Evolutionary conservation across 1,284 basidiomycete species (phyloP).

Genomic region (Ganoderma lucidum): DNA sequence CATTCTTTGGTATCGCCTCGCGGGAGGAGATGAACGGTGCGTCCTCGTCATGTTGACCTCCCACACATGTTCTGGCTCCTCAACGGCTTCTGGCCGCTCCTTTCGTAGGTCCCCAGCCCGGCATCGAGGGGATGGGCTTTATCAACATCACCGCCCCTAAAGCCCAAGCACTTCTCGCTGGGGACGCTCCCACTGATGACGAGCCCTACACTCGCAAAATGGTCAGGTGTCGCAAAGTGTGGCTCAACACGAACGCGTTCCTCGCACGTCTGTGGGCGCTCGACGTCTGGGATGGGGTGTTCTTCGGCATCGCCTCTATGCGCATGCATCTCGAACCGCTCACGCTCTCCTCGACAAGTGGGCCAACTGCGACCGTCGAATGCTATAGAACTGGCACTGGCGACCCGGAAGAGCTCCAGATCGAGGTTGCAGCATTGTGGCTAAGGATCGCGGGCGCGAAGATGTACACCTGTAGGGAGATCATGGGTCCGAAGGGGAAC

Average conservation of each 20-base stretch:
- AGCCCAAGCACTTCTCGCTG: conserved; percentile 13
- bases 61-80: not conserved
- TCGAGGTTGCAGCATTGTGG: conserved; percentile 23
- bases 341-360: conserved; percentile 12
- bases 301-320: conserved; percentile 25
- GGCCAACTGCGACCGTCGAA: not conserved
- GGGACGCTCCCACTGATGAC: conserved; percentile 6
- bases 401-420: conserved; percentile 15
- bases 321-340: conserved; percentile 23
- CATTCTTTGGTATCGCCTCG: conserved; percentile 18
- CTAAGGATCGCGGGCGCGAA: conserved; percentile 21
- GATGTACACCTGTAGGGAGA: conserved; percentile 23
- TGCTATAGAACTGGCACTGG: not conserved
- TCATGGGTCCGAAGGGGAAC: conserved; percentile 25
- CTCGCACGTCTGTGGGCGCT: conserved; percentile 25
- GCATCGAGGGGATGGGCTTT: not conserved
- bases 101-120: conserved; percentile 2
- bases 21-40: conserved; percentile 27
- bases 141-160: not conserved
- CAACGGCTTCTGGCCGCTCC: too few species aligned
- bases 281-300: conserved; percentile 20
- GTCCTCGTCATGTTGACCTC: not conserved
- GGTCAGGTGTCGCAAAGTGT: conserved; percentile 14
- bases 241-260: conserved; percentile 27
- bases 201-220: conserved; percentile 7